phyloP scores from a whole-genome alignment of 805 yeast genomes.

The Saturnispora gosingensis region DNA sequence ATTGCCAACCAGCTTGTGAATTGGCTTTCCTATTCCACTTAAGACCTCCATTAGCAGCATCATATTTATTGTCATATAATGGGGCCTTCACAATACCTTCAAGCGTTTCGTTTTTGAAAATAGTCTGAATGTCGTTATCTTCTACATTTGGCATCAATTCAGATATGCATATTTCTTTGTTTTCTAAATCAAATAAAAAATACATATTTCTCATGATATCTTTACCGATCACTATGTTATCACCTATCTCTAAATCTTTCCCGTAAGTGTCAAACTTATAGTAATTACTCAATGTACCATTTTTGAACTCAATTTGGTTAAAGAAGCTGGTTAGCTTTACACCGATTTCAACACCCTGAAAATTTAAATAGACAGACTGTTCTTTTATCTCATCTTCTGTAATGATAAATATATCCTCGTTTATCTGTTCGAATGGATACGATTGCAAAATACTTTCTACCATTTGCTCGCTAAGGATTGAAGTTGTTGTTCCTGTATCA shows the following conservation, averaged over 20 bases:
- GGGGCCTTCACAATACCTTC: neutral
- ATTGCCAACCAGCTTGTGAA: conserved; percentile 1
- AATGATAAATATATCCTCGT: neutral
- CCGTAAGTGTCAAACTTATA: neutral
- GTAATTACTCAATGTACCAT: conserved; percentile 1
- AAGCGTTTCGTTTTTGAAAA: neutral
- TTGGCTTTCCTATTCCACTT: neutral
- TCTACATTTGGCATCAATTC: neutral
- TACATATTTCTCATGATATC: conserved; percentile 51
- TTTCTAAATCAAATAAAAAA: conserved; percentile 52
- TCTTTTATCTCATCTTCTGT: neutral
- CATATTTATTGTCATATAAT: neutral
- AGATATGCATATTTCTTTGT: conserved; percentile 1
- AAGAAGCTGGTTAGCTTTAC: neutral
- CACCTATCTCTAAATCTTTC: neutral
- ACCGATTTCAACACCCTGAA: conserved; percentile 1
- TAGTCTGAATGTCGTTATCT: neutral
- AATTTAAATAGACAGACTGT: neutral
- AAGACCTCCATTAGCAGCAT: neutral
- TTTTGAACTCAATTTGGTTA: neutral
- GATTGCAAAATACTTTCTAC: neutral
- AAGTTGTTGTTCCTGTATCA: conserved; percentile 6
- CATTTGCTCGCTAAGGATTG: neutral
- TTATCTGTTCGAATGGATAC: neutral
- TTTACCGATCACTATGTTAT: conserved; percentile 44